phyloP scores from a whole-genome alignment of 2,329 filamentous ascomycete species.

The Orbilia ellipsospora region DNA sequence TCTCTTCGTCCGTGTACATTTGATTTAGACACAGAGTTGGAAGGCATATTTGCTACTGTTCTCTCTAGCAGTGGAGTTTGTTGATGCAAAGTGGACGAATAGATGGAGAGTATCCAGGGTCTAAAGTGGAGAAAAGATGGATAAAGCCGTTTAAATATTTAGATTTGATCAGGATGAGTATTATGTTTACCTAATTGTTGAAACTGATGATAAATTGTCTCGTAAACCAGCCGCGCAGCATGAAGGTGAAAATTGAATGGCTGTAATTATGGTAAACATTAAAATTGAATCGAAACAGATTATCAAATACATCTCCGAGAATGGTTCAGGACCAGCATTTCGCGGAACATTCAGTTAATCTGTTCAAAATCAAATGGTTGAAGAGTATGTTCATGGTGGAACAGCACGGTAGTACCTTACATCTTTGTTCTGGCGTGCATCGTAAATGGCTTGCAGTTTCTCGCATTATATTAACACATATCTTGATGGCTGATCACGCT shows the following conservation, averaged over 20 bases:
- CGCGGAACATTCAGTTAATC: constrained; percentile 33
- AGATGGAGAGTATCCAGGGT: background rate
- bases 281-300: constrained; percentile 28
- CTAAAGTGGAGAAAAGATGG: background rate
- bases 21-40: constrained; percentile 19
- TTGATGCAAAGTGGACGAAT: background rate
- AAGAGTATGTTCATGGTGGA: too few species aligned
- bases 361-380: too few species aligned
- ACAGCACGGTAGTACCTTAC: too few species aligned
- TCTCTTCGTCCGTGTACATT: constrained; percentile 40
- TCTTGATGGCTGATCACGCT: too few species aligned
- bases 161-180: too few species aligned
- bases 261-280: constrained; percentile 23
- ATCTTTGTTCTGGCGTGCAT: too few species aligned
- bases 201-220: background rate
- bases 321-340: constrained; percentile 36
- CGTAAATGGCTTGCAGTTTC: too few species aligned
- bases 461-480: too few species aligned
- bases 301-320: constrained; percentile 27
- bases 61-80: background rate
- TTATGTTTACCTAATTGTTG: background rate
- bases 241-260: constrained; percentile 1
- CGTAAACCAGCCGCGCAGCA: too few species aligned
- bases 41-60: constrained; percentile 2
- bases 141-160: too few species aligned